Evolutionary conservation across 2,329 filamentous ascomycete species (phyloP), one percentile per base, ranked within the genome.

Genomic region (Dactylella cylindrospora): DNA sequence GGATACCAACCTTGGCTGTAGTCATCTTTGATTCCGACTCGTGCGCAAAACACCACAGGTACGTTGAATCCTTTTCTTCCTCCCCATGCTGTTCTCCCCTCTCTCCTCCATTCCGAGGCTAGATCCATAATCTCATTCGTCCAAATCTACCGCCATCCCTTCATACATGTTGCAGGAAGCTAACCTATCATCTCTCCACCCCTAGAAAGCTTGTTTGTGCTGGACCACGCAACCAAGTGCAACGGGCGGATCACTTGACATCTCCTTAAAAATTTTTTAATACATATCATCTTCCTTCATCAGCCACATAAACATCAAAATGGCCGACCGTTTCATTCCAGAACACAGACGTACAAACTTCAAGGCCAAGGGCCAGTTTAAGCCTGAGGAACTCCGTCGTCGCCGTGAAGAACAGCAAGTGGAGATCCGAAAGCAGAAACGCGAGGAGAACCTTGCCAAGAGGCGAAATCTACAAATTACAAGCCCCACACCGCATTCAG

Each of bases 351-450:
- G 93, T 74, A 96, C 89, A 68, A 90, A 95, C 79, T 98, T 95
- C 85, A 98, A 98, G 86, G 93, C 93, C 52, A 96, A 96, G 83
- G 91, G 88, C 77, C 89, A 89, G 72, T 97, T 98, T 82, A 96
- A 96, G 84, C 91, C 91, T 71, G 93, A 98, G 75, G 93, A 98
- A 79, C 85, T 98, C 68, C 89, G 93, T 74, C 90, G 93, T 72
- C 93, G 93, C 74, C 93, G 93, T 73, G 93, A 98, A 76, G 93
- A 98, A 78, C 90, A 96, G 76, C 93, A 97, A 78, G 93, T 98
- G 68, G 93, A 98, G 79, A 98, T 98, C 73, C 86, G 93, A 74
- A 95, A 95, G 79, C 88, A 90, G 67, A 97, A 97, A 84, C 85
- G 93, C 73, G 93, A 98, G 78, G 93, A 98, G 79, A 97, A 96